phyloP scores from a whole-genome alignment of 352 stramenopile species.

The Globisporangium orthogonon region DNA sequence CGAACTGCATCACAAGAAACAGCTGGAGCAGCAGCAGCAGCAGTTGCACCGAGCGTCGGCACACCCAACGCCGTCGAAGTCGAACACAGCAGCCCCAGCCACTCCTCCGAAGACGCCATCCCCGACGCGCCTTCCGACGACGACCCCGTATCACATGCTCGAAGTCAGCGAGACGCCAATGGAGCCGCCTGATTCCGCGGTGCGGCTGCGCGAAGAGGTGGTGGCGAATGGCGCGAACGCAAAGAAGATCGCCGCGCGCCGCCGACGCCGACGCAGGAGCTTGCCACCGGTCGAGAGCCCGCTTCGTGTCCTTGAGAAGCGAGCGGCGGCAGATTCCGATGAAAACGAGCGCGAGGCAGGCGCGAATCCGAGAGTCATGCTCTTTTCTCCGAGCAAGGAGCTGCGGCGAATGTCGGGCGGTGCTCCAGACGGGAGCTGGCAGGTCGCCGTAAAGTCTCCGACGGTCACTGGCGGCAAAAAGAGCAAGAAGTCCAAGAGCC shows the following conservation, averaged over 20 bases:
- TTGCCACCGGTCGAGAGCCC: slow-evolving; percentile 38
- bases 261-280: slow-evolving; percentile 33
- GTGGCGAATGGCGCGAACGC: slow-evolving; percentile 12
- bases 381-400: slow-evolving; percentile 53
- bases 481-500: slow-evolving; percentile 14
- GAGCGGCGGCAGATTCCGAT: slow-evolving; percentile 12
- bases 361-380: slow-evolving; percentile 5
- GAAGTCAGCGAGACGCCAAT: slow-evolving; percentile 35
- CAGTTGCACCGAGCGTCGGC: slow-evolving; percentile 10
- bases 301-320: slow-evolving; percentile 25
- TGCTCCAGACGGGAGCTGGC: slow-evolving; percentile 23
- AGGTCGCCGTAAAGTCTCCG: slow-evolving; percentile 54
- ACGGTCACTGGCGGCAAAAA: slow-evolving; percentile 22
- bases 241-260: slow-evolving; percentile 17
- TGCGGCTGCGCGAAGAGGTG: slow-evolving; percentile 24
- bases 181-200: slow-evolving; percentile 8
- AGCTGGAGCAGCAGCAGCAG: slow-evolving; percentile 29
- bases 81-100: neutral
- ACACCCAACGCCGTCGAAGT: neutral
- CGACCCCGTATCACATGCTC: slow-evolving; percentile 20
- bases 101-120: slow-evolving; percentile 23
- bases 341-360: slow-evolving; percentile 22
- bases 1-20: slow-evolving; percentile 56
- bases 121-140: slow-evolving; percentile 11
- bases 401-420: slow-evolving; percentile 16